Evolutionary conservation across 1,284 basidiomycete species (phyloP).

Genomic region (Limonomyces culmigenus): DNA sequence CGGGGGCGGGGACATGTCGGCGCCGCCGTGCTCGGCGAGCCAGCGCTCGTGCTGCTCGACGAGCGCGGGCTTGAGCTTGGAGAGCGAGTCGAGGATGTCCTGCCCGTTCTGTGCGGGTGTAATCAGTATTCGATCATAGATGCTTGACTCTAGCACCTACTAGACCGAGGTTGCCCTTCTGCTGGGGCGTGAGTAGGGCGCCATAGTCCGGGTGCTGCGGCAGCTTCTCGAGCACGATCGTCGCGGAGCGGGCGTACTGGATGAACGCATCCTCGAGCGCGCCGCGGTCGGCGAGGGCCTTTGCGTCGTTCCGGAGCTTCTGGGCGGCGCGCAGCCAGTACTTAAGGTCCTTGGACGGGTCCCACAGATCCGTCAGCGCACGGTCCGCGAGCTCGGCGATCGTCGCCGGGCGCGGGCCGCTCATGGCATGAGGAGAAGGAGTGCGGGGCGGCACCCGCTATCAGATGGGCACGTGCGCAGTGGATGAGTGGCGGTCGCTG

Average conservation of each 20-base stretch:
- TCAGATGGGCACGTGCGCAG: too few species aligned
- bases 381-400: constrained; percentile 38
- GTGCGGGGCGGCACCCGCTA: too few species aligned
- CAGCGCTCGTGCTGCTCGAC: constrained; percentile 20
- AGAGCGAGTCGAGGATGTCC: constrained; percentile 31
- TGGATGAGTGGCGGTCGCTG: too few species aligned
- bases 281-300: constrained; percentile 20
- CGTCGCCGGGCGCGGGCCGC: constrained; percentile 25
- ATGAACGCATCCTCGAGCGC: constrained; percentile 43
- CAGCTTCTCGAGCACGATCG: constrained; percentile 44
- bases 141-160: constrained; percentile 20
- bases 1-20: neutral
- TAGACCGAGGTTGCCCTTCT: constrained; percentile 34
- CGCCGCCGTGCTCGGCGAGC: constrained; percentile 5
- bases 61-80: constrained; percentile 18
- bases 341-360: constrained; percentile 32
- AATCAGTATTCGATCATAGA: constrained; percentile 2
- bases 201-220: constrained; percentile 38
- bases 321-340: constrained; percentile 37
- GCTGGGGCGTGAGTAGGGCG: constrained; percentile 22
- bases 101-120: constrained; percentile 41
- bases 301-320: constrained; percentile 28
- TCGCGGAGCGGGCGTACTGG: constrained; percentile 40
- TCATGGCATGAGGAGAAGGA: too few species aligned
- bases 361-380: constrained; percentile 29